These are phyloP conservation scores for Pythium monospermum DNA, from an alignment of 352 stramenopile species.

Conservation along the genomic window DNA sequence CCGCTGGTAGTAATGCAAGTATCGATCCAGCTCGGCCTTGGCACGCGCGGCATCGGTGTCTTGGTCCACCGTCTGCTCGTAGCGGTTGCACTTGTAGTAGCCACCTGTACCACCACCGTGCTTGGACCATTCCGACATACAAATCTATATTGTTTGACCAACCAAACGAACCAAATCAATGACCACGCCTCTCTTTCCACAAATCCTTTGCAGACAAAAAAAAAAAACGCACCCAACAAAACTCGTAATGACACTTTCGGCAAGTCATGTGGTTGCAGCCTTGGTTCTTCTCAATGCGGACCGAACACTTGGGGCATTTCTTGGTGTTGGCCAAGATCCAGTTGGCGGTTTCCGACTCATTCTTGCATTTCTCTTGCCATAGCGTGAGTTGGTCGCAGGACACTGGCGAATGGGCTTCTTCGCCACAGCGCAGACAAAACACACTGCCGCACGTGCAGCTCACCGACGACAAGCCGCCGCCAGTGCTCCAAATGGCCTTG, in stretches of 20 bases:
- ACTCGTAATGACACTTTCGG: conserved; percentile 91
- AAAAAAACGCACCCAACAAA: conserved; percentile 91
- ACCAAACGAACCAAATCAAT: not conserved
- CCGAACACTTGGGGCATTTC: conserved; percentile 98
- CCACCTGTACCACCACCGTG: conserved; percentile 95
- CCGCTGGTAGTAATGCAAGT: conserved; percentile 99
- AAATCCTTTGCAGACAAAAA: no score
- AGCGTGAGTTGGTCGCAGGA: conserved; percentile 88
- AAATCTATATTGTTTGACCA: conserved; percentile 47
- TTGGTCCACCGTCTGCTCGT: conserved; percentile 58
- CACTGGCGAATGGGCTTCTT: conserved; percentile 95
- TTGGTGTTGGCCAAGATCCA: conserved; percentile 99
- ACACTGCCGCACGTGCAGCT: conserved; percentile 81
- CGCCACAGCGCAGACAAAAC: conserved; percentile 92
- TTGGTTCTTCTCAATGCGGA: conserved; percentile 99
- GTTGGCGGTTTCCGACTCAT: conserved; percentile 98
- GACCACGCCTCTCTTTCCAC: no score
- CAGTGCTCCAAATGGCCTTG: conserved; percentile 88
- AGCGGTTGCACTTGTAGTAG: conserved; percentile 99
- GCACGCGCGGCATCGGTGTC: conserved; percentile 89
- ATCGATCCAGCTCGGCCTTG: conserved; percentile 97
- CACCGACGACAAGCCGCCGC: conserved; percentile 70
- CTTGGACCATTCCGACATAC: conserved; percentile 94
- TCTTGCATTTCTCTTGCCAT: conserved; percentile 97
- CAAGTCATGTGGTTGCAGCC: conserved; percentile 99